Conservation (phyloP, 345 rosid genomes). For the Aegle marmelos region DNA sequence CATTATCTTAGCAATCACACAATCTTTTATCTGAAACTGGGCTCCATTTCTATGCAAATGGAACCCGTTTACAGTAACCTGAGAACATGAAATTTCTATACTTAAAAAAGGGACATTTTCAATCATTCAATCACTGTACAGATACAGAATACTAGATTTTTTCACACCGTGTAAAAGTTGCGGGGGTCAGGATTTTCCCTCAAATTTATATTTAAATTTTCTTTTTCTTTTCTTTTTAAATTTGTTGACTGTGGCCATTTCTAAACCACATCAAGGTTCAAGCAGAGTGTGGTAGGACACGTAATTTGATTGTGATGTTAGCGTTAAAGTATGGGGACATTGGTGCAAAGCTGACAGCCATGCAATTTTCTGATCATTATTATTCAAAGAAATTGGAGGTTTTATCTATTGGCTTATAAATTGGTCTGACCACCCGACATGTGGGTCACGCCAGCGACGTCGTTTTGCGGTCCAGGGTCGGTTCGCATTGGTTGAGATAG, state of each 20-base stretch:
- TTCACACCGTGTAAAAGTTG: not conserved
- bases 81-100: not conserved
- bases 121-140: not conserved
- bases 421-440: constrained; percentile 28
- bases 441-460: constrained; percentile 29
- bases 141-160: not conserved
- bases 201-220: no score
- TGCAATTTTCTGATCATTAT: constrained; percentile 8
- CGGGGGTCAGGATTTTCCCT: not conserved
- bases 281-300: constrained; percentile 16
- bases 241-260: constrained; percentile 6
- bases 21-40: not conserved
- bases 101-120: not conserved
- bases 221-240: not conserved
- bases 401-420: constrained; percentile 4
- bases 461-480: constrained; percentile 23
- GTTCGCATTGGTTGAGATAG: constrained; percentile 21
- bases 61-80: not conserved
- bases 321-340: not conserved
- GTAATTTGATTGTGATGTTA: constrained; percentile 10
- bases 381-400: not conserved
- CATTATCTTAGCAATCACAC: not conserved
- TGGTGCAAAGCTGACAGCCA: constrained; percentile 20
- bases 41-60: constrained; percentile 5
- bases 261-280: not conserved